phyloP scores from a whole-genome alignment of 129 eudicot species.

The Smallanthus sonchifolius region DNA sequence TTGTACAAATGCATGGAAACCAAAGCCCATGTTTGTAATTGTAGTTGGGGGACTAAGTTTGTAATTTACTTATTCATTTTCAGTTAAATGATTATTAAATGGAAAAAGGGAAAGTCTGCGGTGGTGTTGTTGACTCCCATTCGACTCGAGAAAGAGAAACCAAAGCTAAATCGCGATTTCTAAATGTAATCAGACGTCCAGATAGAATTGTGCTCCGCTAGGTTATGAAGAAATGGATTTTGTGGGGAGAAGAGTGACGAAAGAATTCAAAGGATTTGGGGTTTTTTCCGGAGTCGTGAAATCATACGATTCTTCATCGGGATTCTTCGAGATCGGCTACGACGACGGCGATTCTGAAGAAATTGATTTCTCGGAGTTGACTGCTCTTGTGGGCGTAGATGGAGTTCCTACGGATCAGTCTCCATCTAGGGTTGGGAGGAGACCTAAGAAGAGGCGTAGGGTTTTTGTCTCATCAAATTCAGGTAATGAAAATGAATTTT shows the following conservation, averaged over 20 bases:
- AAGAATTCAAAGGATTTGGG: conserved; percentile 46
- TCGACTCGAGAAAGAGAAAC: background rate
- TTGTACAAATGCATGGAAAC: no score
- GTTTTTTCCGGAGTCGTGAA: conserved; percentile 44
- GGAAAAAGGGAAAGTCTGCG: background rate
- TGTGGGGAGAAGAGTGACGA: conserved; percentile 59
- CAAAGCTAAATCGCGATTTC: background rate
- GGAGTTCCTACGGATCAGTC: conserved; percentile 6
- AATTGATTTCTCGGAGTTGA: conserved; percentile 32
- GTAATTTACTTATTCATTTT: no score
- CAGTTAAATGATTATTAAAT: background rate
- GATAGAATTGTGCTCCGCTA: background rate
- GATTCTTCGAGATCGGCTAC: conserved; percentile 51
- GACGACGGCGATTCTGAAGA: conserved; percentile 70
- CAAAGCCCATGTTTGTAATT: no score
- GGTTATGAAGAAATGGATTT: conserved; percentile 52
- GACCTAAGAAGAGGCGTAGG: conserved; percentile 30
- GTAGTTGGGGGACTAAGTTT: no score
- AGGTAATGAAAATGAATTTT: conserved; percentile 34
- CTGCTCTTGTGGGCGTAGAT: conserved; percentile 26
- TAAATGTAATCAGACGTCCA: background rate
- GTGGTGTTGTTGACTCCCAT: background rate
- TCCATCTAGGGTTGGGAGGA: conserved; percentile 28
- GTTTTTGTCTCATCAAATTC: conserved; percentile 10
- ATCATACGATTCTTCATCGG: conserved; percentile 44